Evolutionary conservation across 2,329 filamentous ascomycete species (phyloP), one percentile per base, ranked within the genome.

Genomic region (Triangularia setosa): DNA sequence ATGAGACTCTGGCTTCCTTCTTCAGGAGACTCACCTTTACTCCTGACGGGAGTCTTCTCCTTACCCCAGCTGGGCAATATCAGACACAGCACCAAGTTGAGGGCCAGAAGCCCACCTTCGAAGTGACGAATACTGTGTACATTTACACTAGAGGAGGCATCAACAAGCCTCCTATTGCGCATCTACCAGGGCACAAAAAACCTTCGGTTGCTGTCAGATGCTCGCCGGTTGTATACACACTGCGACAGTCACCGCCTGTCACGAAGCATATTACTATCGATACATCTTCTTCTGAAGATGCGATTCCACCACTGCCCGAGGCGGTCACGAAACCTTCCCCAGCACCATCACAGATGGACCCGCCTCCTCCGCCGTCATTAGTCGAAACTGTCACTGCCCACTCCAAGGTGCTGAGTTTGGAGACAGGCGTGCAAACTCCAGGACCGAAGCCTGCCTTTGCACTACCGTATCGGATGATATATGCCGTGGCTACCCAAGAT

Each of bases 171-270:
- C 95, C 95, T 2, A 90, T 98, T 64, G 93, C 94, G 6, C 95
- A 98, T 77, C 83, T 99, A 6, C 95, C 95, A 0, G 95, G 95
- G 1, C 94, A 98, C 78, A 99, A 97, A 81, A 99, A 99, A 77
- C 95, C 95, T 0, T 98, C 95, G 0, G 92, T 99, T 11, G 95
- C 93, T 1, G 92, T 99, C 65, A 92, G 92, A 73, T 99, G 95
- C 75, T 99, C 94, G 14, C 95, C 95, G 0, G 79, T 96, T 24
- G 89, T 91, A 70, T 99, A 98, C 77, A 92, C 89, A 0, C 80
- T 96, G 23, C 87, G 95, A 48, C 87, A 90, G 71, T 79, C 82
- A 0, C 78, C 84, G 0, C 87, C 89, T 9, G 78, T 84, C 3
- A 97, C 93, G 1, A 93, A 90, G 71, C 88, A 96, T 72, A 96